phyloP scores from a whole-genome alignment of 371 early-diverging fungal species.

The Apophysomyces variabilis region DNA sequence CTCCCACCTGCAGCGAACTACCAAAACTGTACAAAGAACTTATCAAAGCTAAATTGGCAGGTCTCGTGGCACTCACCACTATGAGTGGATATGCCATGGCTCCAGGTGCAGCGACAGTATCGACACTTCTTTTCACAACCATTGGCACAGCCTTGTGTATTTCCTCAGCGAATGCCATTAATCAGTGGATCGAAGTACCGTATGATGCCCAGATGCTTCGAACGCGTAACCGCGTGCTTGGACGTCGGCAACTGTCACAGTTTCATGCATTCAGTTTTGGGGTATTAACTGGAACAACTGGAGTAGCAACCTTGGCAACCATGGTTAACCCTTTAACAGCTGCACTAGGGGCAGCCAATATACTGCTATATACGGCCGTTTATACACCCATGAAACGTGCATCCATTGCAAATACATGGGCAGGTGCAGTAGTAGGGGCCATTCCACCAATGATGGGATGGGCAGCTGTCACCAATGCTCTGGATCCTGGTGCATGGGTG shows the following conservation, averaged over 20 bases:
- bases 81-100: constrained; percentile 96
- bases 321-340: constrained; percentile 90
- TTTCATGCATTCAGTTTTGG: constrained; percentile 89
- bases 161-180: constrained; percentile 92
- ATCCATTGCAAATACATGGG: constrained; percentile 96
- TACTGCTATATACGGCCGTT: constrained; percentile 85
- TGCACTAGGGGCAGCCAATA: constrained; percentile 81
- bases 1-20: constrained; percentile 43
- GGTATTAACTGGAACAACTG: constrained; percentile 70
- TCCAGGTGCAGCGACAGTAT: constrained; percentile 74
- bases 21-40: constrained; percentile 64
- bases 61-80: constrained; percentile 90
- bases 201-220: constrained; percentile 98
- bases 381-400: constrained; percentile 96
- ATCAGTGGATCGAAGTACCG: constrained; percentile 95
- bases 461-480: constrained; percentile 80
- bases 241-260: constrained; percentile 80
- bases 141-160: constrained; percentile 91
- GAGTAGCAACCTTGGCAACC: constrained; percentile 66
- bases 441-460: constrained; percentile 99
- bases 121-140: constrained; percentile 82
- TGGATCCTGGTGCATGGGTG: constrained; percentile 84
- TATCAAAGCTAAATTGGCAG: constrained; percentile 85
- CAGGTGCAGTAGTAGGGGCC: constrained; percentile 94
- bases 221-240: constrained; percentile 88